Conservation (phyloP, 768 basidiomycete species). For the Mycena alexandri region DNA sequence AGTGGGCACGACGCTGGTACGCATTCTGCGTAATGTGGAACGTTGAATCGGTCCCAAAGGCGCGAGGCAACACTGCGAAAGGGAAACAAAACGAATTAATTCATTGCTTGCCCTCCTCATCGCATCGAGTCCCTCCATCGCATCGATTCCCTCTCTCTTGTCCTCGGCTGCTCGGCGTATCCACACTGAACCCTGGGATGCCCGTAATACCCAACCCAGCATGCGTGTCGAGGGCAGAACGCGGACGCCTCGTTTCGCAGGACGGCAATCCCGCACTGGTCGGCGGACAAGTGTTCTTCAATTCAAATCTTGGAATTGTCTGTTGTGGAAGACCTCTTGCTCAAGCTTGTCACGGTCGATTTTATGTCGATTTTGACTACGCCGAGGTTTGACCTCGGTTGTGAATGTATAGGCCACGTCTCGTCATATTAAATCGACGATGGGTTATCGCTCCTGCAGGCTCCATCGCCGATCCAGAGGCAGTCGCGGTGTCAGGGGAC, state of each 20-base stretch:
- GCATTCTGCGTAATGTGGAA: slow-evolving; percentile 15
- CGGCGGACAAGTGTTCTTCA: background rate
- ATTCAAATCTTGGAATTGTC: no score
- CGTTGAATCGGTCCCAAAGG: slow-evolving; percentile 11
- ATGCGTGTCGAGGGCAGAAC: slow-evolving; percentile 1
- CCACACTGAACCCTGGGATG: slow-evolving; percentile 6
- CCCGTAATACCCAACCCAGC: background rate
- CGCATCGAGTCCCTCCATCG: background rate
- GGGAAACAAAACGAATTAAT: background rate
- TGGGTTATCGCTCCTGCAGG: no score
- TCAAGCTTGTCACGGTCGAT: no score
- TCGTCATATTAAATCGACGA: no score
- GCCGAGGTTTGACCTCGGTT: no score
- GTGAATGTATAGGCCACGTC: no score
- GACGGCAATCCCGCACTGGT: background rate
- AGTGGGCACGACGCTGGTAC: slow-evolving; percentile 19
- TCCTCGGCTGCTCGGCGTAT: slow-evolving; percentile 5
- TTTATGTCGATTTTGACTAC: no score
- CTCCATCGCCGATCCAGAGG: no score
- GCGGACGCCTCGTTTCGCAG: slow-evolving; percentile 12
- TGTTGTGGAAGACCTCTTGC: no score
- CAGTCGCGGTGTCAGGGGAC: no score
- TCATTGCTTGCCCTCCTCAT: background rate
- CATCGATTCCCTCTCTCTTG: slow-evolving; percentile 19
- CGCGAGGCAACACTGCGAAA: slow-evolving; percentile 10